phyloP scores from a whole-genome alignment of 805 yeast species.

The Ogataea dorogensis region DNA sequence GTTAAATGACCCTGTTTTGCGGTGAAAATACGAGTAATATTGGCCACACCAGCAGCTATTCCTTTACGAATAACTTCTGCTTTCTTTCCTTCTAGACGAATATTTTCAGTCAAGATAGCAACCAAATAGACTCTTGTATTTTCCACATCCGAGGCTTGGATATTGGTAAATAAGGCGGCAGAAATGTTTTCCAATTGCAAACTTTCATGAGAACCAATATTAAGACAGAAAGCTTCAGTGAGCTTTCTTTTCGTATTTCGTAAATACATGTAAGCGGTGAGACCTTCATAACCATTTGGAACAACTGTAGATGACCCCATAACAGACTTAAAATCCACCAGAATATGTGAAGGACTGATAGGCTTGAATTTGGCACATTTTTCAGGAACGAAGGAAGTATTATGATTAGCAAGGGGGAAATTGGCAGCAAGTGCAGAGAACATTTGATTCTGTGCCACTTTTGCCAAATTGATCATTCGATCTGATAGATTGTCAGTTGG shows the following conservation, averaged over 20 bases:
- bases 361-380: constrained; percentile 46
- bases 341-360: constrained; percentile 60
- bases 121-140: constrained; percentile 70
- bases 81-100: constrained; percentile 38
- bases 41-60: constrained; percentile 85
- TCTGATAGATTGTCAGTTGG: constrained; percentile 13
- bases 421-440: constrained; percentile 70
- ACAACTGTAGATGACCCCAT: constrained; percentile 53
- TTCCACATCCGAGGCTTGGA: constrained; percentile 62
- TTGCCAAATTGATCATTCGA: constrained; percentile 45
- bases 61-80: constrained; percentile 62
- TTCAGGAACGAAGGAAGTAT: constrained; percentile 41
- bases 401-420: constrained; percentile 52
- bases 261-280: constrained; percentile 70
- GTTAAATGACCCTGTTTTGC: constrained; percentile 57
- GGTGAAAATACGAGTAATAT: constrained; percentile 75
- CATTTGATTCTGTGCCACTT: constrained; percentile 64
- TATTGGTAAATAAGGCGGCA: constrained; percentile 75
- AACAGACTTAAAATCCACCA: constrained; percentile 76
- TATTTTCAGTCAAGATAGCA: constrained; percentile 70
- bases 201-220: constrained; percentile 56
- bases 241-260: constrained; percentile 61
- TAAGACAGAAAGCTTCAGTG: constrained; percentile 78
- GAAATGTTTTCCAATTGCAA: constrained; percentile 64
- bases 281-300: constrained; percentile 67